Conservation (phyloP, 148 eudicot species). For the Hydrangea macrophylla region DNA sequence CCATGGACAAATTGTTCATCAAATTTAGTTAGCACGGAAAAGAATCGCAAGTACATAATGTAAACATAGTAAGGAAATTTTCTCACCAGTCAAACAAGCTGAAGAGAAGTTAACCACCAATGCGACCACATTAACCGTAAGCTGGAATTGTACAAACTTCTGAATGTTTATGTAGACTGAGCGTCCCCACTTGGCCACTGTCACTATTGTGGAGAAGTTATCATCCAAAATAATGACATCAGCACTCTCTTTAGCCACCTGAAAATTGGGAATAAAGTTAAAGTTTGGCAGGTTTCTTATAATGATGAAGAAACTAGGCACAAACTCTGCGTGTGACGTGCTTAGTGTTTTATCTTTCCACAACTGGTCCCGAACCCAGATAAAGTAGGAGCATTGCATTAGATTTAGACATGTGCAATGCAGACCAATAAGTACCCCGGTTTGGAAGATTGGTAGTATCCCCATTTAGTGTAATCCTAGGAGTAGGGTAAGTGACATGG, state of each 20-base stretch:
- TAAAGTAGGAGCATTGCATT: too few relatives aligned
- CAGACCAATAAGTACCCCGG: too few relatives aligned
- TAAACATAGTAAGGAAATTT: slow-evolving; percentile 8
- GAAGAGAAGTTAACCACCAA: slow-evolving; percentile 87
- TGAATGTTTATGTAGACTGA: slow-evolving; percentile 93
- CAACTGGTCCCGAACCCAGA: too few relatives aligned
- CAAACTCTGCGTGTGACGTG: too few relatives aligned
- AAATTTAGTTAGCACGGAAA: neutral
- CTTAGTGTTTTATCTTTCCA: too few relatives aligned
- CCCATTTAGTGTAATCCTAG: too few relatives aligned
- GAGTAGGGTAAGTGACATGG: too few relatives aligned
- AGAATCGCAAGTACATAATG: neutral
- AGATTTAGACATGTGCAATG: too few relatives aligned
- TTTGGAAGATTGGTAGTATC: too few relatives aligned
- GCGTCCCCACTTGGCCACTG: slow-evolving; percentile 99
- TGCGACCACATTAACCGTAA: slow-evolving; percentile 94
- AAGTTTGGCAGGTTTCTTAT: too few relatives aligned
- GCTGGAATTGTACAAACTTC: slow-evolving; percentile 94
- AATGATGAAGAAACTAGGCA: too few relatives aligned
- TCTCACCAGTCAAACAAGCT: slow-evolving; percentile 90
- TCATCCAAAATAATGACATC: slow-evolving; percentile 97
- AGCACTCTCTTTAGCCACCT: slow-evolving; percentile 99
- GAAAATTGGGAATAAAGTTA: slow-evolving; percentile 11
- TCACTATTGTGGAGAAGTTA: slow-evolving; percentile 94
- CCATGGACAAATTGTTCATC: neutral